Base-by-base conservation (phyloP, 306 rosid species). In the Rosa multiflora region DNA sequence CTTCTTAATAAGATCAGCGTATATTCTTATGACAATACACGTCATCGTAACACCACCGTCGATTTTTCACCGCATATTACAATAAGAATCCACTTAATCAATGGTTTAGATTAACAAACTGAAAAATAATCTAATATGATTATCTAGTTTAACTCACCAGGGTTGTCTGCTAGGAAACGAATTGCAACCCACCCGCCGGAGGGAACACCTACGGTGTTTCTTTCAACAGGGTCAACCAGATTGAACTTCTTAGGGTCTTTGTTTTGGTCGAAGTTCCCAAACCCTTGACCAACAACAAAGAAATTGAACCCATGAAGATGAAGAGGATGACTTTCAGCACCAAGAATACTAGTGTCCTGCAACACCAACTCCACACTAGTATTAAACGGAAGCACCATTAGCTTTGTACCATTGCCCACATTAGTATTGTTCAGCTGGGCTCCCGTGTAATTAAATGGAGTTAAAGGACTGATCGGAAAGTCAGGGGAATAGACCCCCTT, bases 141-240 rank as follows among this genome's bases (percentile, higher is more conserved):
- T 4, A 15, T 17, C 12, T 51, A 49, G n/a, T 13, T 39, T 32
- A 2, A 71, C 79, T 59, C 23, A 88, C 92, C 94, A 14, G 97
- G 97, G 23, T 91, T 91, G 73, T 91, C 92, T 18, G 94, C 91
- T 7, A 88, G 13, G 73, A 91, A 89, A 0, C 91, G 72, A 21
- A 91, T 86, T 0, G 94, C 91, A 5, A 87, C 89, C 97, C 90
- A 92, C 13, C 92, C 94, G 17, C 93, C 92, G 13, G 91, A 85
- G 2, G 94, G 97, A 39, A 91, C 88, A 1, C 85, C 90, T 0
- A 87, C 80, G 0, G 90, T 90, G 79, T 88, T 91, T 40, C 94
- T 88, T 20, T 85, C 91, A 13, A 88, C 46, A 0, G 92, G 94
- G 47, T 90, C 94, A 39, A 88, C 86, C 55, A 91, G 85, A 64